Percentiles rank a stretch among this genome's conserved stretches.
phyloP scores from a whole-genome alignment of 1,284 basidiomycete genomes.

The Cryptococcus sp. region DNA sequence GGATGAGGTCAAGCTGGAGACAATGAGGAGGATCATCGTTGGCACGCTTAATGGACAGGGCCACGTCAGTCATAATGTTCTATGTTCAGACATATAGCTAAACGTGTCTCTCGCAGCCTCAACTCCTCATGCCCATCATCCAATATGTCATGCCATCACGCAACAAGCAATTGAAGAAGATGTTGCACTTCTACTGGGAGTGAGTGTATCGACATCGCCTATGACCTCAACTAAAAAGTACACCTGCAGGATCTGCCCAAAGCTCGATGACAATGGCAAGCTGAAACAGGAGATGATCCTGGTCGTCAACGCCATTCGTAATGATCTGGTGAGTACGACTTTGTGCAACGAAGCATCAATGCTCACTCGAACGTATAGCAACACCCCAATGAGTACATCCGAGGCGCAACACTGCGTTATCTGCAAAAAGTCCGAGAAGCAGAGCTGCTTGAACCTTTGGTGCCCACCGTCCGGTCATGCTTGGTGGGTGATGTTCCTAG shows the following conservation, averaged over 20 bases:
- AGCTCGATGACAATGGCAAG: slow-evolving; percentile 95
- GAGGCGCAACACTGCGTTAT: slow-evolving; percentile 94
- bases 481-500: slow-evolving; percentile 56
- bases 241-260: slow-evolving; percentile 75
- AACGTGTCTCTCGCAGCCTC: slow-evolving; percentile 60
- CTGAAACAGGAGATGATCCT: slow-evolving; percentile 99
- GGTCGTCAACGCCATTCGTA: slow-evolving; percentile 96
- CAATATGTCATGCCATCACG: slow-evolving; percentile 95
- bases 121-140: slow-evolving; percentile 95
- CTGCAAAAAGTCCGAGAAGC: slow-evolving; percentile 93
- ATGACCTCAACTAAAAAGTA: not conserved
- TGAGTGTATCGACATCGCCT: slow-evolving; percentile 28
- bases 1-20: slow-evolving; percentile 96
- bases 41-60: slow-evolving; percentile 94
- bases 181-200: slow-evolving; percentile 99
- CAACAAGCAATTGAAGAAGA: slow-evolving; percentile 97
- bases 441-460: slow-evolving; percentile 93
- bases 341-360: not conserved
- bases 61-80: slow-evolving; percentile 52
- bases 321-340: slow-evolving; percentile 75
- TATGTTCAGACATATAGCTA: not conserved
- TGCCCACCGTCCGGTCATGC: slow-evolving; percentile 89
- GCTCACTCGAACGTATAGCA: slow-evolving; percentile 61
- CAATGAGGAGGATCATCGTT: slow-evolving; percentile 91
- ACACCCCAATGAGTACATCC: slow-evolving; percentile 99